Percentiles rank a stretch among this genome's conserved stretches.
Conservation (phyloP, 352 stramenopile species). For the Globisporangium middletonii region DNA sequence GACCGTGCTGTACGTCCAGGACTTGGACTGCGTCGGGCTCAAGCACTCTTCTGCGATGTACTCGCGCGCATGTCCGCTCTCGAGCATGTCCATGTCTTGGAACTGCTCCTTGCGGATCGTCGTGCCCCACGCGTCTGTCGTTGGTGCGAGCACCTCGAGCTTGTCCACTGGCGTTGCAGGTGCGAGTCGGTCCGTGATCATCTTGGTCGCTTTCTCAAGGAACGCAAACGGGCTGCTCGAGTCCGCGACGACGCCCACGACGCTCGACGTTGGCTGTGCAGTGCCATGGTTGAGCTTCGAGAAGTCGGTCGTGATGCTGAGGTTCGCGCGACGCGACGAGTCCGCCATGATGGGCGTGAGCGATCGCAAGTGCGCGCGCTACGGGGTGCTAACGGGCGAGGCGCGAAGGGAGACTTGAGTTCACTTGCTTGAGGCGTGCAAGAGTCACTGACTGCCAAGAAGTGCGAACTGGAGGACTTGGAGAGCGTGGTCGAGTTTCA, state of each 20-base stretch:
- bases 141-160: slow-evolving; percentile 14
- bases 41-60: slow-evolving; percentile 82
- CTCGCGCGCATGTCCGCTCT: slow-evolving; percentile 70
- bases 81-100: slow-evolving; percentile 84
- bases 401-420: too few relatives aligned
- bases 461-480: too few relatives aligned
- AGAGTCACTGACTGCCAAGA: too few relatives aligned
- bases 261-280: background rate
- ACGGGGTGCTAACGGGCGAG: too few relatives aligned
- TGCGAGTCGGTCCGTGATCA: slow-evolving; percentile 34
- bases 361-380: too few relatives aligned
- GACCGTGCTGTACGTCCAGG: slow-evolving; percentile 77
- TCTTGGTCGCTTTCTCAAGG: slow-evolving; percentile 53
- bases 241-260: slow-evolving; percentile 20
- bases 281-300: slow-evolving; percentile 17
- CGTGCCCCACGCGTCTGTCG: slow-evolving; percentile 41
- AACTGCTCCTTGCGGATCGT: slow-evolving; percentile 66
- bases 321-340: slow-evolving; percentile 35
- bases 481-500: too few relatives aligned
- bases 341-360: slow-evolving; percentile 32
- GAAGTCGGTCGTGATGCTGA: slow-evolving; percentile 57
- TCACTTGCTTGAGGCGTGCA: too few relatives aligned
- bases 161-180: slow-evolving; percentile 14
- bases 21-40: slow-evolving; percentile 68
- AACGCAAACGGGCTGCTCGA: slow-evolving; percentile 29